Evolutionary conservation across 2,329 filamentous ascomycete species (phyloP), one percentile per base, ranked within the genome.

Genomic region (Pseudogymnoascus sp.): DNA sequence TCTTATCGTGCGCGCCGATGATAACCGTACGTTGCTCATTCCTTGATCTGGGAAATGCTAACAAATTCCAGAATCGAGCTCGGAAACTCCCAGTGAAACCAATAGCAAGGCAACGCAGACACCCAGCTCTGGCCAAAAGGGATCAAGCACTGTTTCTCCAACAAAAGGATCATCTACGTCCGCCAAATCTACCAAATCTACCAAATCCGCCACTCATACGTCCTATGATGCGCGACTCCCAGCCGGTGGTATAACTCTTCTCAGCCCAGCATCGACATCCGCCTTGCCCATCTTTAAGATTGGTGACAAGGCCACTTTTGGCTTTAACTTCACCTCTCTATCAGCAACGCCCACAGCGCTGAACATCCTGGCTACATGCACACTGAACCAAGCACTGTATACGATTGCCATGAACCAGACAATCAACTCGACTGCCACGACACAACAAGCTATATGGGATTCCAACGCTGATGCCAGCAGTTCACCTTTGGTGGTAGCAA

Each of bases 251-350:
- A 77, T 86, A 38, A 74, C 76, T 55, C 81, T 87, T 76, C 67
- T 82, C 49, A 80, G 77, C 1, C 85, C 85, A 0, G 74, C 77
- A 39, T 72, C 76, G 5, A 77, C 75, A 2, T 70, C 73, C 9
- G 75, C 77, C 25, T 25, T 60, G 38, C 76, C 80, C 63, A 77
- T 85, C 41, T 86, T 83, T 78, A 84, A 84, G 69, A 84, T 87
- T 64, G 81, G 82, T 64, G 80, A 86, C 63, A 69, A 76, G 49
- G 75, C 86, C 45, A 87, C 83, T 12, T 84, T 82, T 73, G 79
- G 75, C 55, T 88, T 84, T 84, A 87, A 87, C 74, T 88, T 87
- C 75, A 88, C 85, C 3, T 80, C 80, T 49, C 72, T 88, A 30
- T 76, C 79, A 62, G 83, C 75, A 25, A 81, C 77, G 1, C 85